Conservation (phyloP, 2,329 filamentous ascomycete species). For the Epichloe hybrida region DNA sequence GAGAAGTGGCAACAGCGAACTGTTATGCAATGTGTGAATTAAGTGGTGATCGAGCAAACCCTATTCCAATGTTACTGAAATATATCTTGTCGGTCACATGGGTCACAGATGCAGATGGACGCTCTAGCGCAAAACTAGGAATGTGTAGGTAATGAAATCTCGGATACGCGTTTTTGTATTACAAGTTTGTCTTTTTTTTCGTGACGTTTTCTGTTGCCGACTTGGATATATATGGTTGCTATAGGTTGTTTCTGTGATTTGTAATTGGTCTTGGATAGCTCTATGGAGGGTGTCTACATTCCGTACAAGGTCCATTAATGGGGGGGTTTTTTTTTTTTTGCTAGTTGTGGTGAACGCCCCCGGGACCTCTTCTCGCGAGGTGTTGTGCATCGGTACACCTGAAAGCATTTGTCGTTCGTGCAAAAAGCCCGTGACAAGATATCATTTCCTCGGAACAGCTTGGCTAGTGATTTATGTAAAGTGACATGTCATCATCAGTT, state of each 20-base stretch:
- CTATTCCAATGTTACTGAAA: not conserved
- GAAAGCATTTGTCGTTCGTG: too few species aligned
- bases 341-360: not conserved
- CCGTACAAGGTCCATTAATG: not conserved
- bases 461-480: too few species aligned
- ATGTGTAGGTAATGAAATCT: not conserved
- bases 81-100: not conserved
- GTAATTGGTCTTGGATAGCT: not conserved
- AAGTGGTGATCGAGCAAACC: not conserved
- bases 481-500: too few species aligned
- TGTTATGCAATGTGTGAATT: not conserved
- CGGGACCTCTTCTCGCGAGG: not conserved
- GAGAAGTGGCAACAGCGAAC: not conserved
- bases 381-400: not conserved
- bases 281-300: not conserved
- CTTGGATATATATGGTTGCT: not conserved
- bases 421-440: too few species aligned
- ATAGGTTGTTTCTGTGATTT: not conserved
- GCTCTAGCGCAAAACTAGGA: not conserved
- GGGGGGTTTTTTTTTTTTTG: not conserved
- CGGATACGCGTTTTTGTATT: constrained; percentile 2
- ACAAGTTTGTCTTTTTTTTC: not conserved
- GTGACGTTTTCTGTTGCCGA: not conserved
- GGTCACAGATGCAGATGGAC: not conserved
- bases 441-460: too few species aligned